Evolutionary conservation across 495 filamentous ascomycete species (phyloP).

Genomic region (Hypoxylon fragiforme): DNA sequence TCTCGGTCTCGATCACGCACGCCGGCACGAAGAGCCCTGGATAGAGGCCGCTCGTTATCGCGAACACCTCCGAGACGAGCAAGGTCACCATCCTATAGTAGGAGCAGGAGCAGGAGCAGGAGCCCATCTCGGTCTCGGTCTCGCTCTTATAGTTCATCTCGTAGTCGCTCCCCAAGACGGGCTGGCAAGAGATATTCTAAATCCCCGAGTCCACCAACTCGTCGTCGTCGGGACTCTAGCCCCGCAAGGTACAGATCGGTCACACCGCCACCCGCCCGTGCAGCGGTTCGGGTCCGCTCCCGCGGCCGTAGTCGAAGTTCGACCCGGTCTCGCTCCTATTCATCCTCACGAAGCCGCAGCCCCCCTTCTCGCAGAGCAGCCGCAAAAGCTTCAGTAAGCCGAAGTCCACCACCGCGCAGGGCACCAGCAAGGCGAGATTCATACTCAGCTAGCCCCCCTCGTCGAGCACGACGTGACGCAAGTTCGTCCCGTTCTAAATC

Average conservation of each 20-base stretch:
- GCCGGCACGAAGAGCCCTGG: constrained; percentile 35
- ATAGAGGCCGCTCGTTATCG: constrained; percentile 42
- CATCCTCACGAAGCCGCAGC: constrained; percentile 32
- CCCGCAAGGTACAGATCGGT: constrained; percentile 37
- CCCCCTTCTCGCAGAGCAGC: constrained; percentile 29
- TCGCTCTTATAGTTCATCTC: constrained; percentile 29
- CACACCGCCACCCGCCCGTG: constrained; percentile 28
- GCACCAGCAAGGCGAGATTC: constrained; percentile 32
- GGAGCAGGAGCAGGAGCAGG: constrained; percentile 46
- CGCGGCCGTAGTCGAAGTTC: constrained; percentile 26
- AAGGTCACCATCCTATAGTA: constrained; percentile 44
- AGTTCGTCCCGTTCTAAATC: constrained; percentile 32
- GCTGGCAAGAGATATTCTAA: constrained; percentile 13
- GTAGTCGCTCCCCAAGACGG: constrained; percentile 26
- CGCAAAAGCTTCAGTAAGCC: constrained; percentile 12
- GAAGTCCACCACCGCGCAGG: constrained; percentile 35
- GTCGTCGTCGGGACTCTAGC: constrained; percentile 22
- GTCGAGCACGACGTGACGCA: constrained; percentile 23
- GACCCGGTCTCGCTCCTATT: constrained; percentile 28
- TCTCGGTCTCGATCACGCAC: constrained; percentile 51
- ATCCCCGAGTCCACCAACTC: constrained; percentile 30
- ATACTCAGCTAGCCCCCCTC: constrained; percentile 37
- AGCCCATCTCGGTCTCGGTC: constrained; percentile 46
- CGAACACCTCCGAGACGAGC: constrained; percentile 46
- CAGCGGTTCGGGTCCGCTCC: constrained; percentile 23